A percentile compares a stretch with the other conserved stretches of the same genome.
phyloP scores from a whole-genome alignment of 2,329 filamentous ascomycete genomes.

The Fusarium verticillioides region DNA sequence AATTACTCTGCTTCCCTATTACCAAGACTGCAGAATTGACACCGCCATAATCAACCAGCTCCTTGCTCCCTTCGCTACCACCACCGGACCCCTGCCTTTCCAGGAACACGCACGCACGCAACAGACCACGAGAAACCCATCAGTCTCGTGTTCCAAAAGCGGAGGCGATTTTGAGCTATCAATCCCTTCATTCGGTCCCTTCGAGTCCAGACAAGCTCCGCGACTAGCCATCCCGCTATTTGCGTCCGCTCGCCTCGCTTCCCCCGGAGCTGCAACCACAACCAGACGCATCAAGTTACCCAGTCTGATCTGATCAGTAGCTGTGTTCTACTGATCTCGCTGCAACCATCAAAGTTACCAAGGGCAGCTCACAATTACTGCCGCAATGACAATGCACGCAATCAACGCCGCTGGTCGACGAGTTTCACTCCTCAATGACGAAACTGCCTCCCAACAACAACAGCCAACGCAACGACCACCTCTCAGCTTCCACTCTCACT shows the following conservation, averaged over 20 bases:
- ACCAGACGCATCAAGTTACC: slow-evolving; percentile 13
- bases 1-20: background rate
- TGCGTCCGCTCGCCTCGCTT: slow-evolving; percentile 10
- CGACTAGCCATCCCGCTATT: slow-evolving; percentile 32
- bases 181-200: slow-evolving; percentile 8
- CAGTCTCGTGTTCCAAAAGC: slow-evolving; percentile 33
- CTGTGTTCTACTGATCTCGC: background rate
- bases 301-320: slow-evolving; percentile 9
- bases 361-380: background rate
- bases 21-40: slow-evolving; percentile 16
- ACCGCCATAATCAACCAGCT: slow-evolving; percentile 21
- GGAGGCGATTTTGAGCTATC: slow-evolving; percentile 28
- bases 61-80: slow-evolving; percentile 10
- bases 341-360: background rate
- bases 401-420: slow-evolving; percentile 66
- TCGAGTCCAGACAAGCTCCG: slow-evolving; percentile 27
- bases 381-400: slow-evolving; percentile 59
- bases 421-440: slow-evolving; percentile 70
- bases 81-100: slow-evolving; percentile 14
- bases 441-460: slow-evolving; percentile 8
- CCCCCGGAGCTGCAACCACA: slow-evolving; percentile 23
- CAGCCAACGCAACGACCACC: slow-evolving; percentile 35
- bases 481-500: slow-evolving; percentile 50
- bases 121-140: slow-evolving; percentile 31
- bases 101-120: slow-evolving; percentile 28